Evolutionary conservation across 2,329 filamentous ascomycete species (phyloP), one percentile per base, ranked within the genome.

Genomic region (Fusarium albidum): DNA sequence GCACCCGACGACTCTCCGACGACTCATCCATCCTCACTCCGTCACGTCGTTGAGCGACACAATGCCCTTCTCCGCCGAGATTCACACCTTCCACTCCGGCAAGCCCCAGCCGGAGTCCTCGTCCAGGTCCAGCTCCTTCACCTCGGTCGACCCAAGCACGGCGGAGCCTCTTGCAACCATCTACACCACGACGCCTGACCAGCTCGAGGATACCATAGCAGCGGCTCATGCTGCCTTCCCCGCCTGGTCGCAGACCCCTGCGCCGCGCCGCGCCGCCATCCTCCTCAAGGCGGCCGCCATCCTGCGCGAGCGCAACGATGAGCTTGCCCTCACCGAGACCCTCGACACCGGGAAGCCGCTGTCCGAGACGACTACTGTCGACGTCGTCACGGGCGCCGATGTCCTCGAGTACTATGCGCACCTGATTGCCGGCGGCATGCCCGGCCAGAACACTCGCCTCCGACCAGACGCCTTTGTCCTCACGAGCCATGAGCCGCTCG

Each of bases 401-500:
- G 90, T 93, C 26, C 81, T 96, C 55, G 91, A 95, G 72, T 96
- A 92, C 77, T 96, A 90, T 72, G 91, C 91, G 53, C 90, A 91
- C 68, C 78, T 92, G 47, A 84, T 94, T 37, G 90, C 87, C 18
- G 90, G 90, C 48, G 89, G 91, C 15, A 77, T 94, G 58, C 92
- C 94, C 66, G 91, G 91, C 52, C 90, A 94, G 73, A 89, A 90
- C 15, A 87, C 87, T 40, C 85, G 87, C 49, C 79, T 96, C 34
- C 82, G 92, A 32, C 80, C 86, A 43, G 87, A 91, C 62, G 91
- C 91, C 5, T 92, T 88, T 83, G 85, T 95, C 31, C 92, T 93
- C 73, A 93, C 90, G 10, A 88, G 85, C 68, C 94, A 95, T 71
- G 89, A 91, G 64, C 82, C 92, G 6, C 77, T 96, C 14, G 92